Base-by-base conservation (phyloP, 331 rosid genomes). In the Telfairia occidentalis region DNA sequence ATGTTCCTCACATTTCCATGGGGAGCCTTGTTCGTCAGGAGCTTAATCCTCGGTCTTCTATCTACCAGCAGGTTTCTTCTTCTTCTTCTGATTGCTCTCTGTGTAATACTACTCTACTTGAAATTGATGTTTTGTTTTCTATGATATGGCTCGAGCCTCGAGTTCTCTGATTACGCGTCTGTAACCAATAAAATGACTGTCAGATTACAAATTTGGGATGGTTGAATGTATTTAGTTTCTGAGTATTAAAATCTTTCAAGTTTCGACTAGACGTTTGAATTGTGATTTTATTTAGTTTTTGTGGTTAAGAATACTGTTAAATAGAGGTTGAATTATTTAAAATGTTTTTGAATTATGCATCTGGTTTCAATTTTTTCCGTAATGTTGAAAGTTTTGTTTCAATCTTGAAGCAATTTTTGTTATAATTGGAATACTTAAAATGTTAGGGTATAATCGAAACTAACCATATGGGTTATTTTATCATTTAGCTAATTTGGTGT, bases 1-100 rank as follows among this genome's bases (percentile, higher is more conserved):
- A 78, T n/a, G 79, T 78, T 58, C 73, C 81, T 66, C 85, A 78
- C 38, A 82, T 82, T 78, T 82, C 85, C 57, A 82, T 82, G 85
- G 85, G 79, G n/a, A 37, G 66, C 37, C 82, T 78, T 42, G 79
- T 78, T 71, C 76, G 79, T 16, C 84, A 73, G 40, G 84, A 78
- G 32, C 84, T 78, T 19, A 48, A 55, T 43, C 84, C 82, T 65
- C 73, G 78, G 5, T 82, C 82, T 48, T 57, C 77, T 52, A 77
- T 82, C 55, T 78, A 65, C 67, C 73, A 78, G 61, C 79, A 82
- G 79, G 84, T 81, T 81, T 63, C 65, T 76, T 35, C 0, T 42
- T 65, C 29, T 34, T 63, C 7, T 63, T 64, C 63, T 30, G 45
- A 21, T 42, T 40, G 57, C 34, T 24, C 15, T 74, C 13, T 6